Base-by-base conservation (phyloP, 2,329 filamentous ascomycete species). In the Neofusicoccum laricinum region DNA sequence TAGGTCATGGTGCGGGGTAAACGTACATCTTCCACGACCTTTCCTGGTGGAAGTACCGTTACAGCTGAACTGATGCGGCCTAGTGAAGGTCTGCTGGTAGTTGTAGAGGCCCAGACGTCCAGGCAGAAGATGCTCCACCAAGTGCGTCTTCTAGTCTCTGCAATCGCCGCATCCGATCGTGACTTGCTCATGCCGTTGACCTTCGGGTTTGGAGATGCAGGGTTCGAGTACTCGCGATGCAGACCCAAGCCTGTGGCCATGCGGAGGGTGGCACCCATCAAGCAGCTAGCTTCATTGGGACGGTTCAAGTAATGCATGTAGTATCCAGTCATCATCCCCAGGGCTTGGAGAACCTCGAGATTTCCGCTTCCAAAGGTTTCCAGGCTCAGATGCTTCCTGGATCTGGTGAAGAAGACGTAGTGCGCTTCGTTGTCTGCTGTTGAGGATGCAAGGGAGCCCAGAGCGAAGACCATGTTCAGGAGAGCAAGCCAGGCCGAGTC, bases 281-380 rank as follows among this genome's bases (percentile, higher is more conserved):
- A 81, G 25, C 88, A 86, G 72, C 91, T 90, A 15, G 89, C 90
- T 80, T 92, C 89, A 71, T 92, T 92, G 1, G 90, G 90, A 19
- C 89, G 84, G 76, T 91, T 91, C 69, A 90, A 86, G 71, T 92
- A 92, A 75, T 92, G 90, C 64, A 92, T 84, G 72, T 93, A 93
- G 77, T 88, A 90, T 32, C 90, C 90, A 45, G 89, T 89, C 69
- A 92, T 86, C 30, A 93, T 81, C 2, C 86, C 86, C 15, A 92
- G 76, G 1, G 90, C 87, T 72, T 93, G 90, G 2, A 92, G 82
- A 0, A 86, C 89, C 73, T 92, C 89, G n/a, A 92, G 79, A 69
- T 89, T 87, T 49, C 88, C 88, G 69, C 87, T 89, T 2, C 88
- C 88, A 61, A 91, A 85, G 2, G 86, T 85, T 67, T 90, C 88